Percentiles rank a stretch among this genome's conserved stretches.
Conservation (phyloP, 164 flowering plant genomes). For the Nelumbo lutea region DNA sequence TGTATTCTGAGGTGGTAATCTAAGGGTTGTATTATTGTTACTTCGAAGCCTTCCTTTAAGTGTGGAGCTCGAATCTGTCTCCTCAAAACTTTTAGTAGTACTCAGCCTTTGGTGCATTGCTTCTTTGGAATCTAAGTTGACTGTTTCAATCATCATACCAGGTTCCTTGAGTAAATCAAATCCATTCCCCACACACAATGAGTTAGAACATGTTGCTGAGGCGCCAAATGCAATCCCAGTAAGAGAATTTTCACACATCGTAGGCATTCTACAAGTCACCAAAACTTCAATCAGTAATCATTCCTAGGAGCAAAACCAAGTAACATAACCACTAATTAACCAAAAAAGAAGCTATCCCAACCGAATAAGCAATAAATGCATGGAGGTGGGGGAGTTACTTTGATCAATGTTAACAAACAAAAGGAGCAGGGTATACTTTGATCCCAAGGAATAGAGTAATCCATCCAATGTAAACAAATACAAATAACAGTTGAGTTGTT, state of each 20-base stretch:
- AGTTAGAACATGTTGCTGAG: slow-evolving; percentile 26
- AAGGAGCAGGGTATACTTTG: no score
- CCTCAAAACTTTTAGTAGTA: slow-evolving; percentile 29
- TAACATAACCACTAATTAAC: neutral
- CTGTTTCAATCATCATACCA: slow-evolving; percentile 13
- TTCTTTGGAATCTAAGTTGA: slow-evolving; percentile 33
- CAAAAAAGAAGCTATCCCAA: neutral
- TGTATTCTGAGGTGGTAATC: slow-evolving; percentile 24
- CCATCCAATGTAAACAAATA: no score
- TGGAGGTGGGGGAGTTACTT: no score
- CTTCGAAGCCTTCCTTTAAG: slow-evolving; percentile 25
- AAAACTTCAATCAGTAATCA: slow-evolving; percentile 18
- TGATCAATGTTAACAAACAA: no score
- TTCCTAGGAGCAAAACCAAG: neutral
- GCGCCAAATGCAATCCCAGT: slow-evolving; percentile 34
- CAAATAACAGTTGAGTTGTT: no score
- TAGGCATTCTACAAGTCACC: slow-evolving; percentile 35
- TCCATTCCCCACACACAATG: slow-evolving; percentile 30
- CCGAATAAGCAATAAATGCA: no score
- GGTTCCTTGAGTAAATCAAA: slow-evolving; percentile 34
- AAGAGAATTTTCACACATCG: slow-evolving; percentile 31
- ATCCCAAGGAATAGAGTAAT: no score
- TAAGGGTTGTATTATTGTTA: slow-evolving; percentile 27
- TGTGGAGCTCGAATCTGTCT: slow-evolving; percentile 25
- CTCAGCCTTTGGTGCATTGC: slow-evolving; percentile 17